These are phyloP conservation scores for Scheffersomyces segobiensis DNA, from an alignment of 1,139 yeast genomes.

Conservation along the genomic window DNA sequence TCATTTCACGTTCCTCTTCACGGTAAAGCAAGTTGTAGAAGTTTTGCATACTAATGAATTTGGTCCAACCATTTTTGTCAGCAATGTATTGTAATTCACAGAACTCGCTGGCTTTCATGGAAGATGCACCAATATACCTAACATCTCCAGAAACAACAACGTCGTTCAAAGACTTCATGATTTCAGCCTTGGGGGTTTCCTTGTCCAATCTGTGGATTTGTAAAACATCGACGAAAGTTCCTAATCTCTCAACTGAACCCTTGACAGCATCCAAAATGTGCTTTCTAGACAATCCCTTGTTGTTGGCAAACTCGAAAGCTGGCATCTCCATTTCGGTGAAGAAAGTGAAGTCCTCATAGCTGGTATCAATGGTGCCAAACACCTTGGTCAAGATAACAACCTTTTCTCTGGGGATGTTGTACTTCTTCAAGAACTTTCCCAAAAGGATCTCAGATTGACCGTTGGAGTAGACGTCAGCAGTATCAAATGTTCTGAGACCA, in stretches of 20 bases:
- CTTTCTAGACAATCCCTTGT: slow-evolving; percentile 16
- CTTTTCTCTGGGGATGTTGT: slow-evolving; percentile 43
- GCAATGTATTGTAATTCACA: slow-evolving; percentile 18
- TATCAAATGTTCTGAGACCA: slow-evolving; percentile 57
- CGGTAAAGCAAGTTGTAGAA: slow-evolving; percentile 55
- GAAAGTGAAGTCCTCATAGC: slow-evolving; percentile 5
- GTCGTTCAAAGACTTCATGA: slow-evolving; percentile 19
- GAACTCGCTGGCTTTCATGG: slow-evolving; percentile 18
- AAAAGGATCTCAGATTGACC: slow-evolving; percentile 43
- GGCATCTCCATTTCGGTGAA: slow-evolving; percentile 3
- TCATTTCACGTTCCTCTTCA: slow-evolving; percentile 64
- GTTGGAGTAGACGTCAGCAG: slow-evolving; percentile 50
- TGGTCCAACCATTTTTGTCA: slow-evolving; percentile 26
- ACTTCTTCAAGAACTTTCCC: slow-evolving; percentile 44
- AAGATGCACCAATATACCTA: slow-evolving; percentile 18
- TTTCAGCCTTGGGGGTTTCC: slow-evolving; percentile 14
- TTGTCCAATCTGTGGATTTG: slow-evolving; percentile 19
- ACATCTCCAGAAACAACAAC: slow-evolving; percentile 15
- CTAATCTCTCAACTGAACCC: slow-evolving; percentile 16
- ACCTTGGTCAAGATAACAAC: slow-evolving; percentile 49
- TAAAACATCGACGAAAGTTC: slow-evolving; percentile 19
- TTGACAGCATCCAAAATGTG: slow-evolving; percentile 18
- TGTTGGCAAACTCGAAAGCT: slow-evolving; percentile 12
- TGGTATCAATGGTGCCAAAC: slow-evolving; percentile 8
- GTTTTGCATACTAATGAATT: slow-evolving; percentile 61